Evolutionary conservation across 768 basidiomycete genomes (phyloP).

Genomic region (Suillus plorans): DNA sequence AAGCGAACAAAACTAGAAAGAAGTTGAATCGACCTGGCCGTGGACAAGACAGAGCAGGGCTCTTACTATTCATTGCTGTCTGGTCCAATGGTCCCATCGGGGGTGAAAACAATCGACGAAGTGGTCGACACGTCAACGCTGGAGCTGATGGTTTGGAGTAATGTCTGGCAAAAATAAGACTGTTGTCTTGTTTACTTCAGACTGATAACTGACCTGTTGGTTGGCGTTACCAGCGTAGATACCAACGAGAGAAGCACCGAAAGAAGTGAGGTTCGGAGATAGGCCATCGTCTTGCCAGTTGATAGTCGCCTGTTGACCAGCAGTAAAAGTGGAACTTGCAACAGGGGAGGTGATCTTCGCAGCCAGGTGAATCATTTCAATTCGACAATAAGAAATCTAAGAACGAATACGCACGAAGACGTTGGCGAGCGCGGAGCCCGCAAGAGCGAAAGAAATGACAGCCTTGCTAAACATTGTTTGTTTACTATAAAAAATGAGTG

Average conservation of each 20-base stretch:
- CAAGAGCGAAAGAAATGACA: conserved; percentile 49
- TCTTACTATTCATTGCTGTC: conserved; percentile 56
- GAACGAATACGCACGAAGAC: conserved; percentile 46
- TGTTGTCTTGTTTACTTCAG: not conserved
- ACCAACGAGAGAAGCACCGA: conserved; percentile 51
- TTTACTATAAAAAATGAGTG: conserved; percentile 14
- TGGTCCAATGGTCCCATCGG: conserved; percentile 52
- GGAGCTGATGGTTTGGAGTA: conserved; percentile 49
- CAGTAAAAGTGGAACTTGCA: conserved; percentile 43
- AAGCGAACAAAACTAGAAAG: conserved; percentile 71
- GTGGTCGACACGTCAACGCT: conserved; percentile 53
- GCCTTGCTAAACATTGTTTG: conserved; percentile 51
- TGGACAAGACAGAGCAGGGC: not conserved
- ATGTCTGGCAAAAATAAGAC: conserved; percentile 42
- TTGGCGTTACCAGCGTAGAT: conserved; percentile 64
- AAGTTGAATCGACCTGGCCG: not conserved
- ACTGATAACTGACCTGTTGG: conserved; percentile 50
- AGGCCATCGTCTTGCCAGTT: conserved; percentile 58
- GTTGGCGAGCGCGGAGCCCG: conserved; percentile 53
- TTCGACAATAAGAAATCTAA: not conserved
- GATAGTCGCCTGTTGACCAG: conserved; percentile 49
- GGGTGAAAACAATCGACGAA: conserved; percentile 49
- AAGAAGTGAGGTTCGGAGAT: conserved; percentile 47
- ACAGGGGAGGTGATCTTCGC: conserved; percentile 60
- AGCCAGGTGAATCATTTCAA: conserved; percentile 5